Evolutionary conservation across 495 filamentous ascomycete genomes (phyloP), one percentile per base, ranked within the genome.

Genomic region (Echria macrotheca): DNA sequence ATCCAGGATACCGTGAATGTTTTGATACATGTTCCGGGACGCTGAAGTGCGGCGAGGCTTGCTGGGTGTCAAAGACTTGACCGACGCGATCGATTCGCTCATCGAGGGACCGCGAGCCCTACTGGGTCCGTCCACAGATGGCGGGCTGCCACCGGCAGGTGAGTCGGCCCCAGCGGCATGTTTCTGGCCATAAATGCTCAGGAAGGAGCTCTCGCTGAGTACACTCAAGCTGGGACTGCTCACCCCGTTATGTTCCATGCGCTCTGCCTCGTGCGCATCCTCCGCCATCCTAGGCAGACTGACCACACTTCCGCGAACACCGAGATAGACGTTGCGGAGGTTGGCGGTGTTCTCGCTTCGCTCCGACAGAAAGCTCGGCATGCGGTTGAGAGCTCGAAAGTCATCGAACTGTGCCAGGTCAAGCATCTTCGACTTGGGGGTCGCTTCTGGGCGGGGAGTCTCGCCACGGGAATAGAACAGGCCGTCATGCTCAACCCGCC

Each of bases 161-260:
- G 60, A 53, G 3, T 47, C 36, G 42, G 50, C 55, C 12, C 56
- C 59, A 3, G 52, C 53, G 25, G 56, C 47, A 18, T 54, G 52
- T 47, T 65, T 70, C 12, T 69, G 62, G 12, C 80, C 85, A 47
- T 83, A 82, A 5, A 87, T 71, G 58, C 81, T 84, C 9, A 86
- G 55, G 53, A 90, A 87, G 24, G 85, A 88, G 56, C 84, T 87
- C 63, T 91, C 85, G 58, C 86, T 90, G 22, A 91, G 73, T 14
- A 87, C 74, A 53, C 87, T 91, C 15, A 90, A 67, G 39, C 83
- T 76, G 6, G 85, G 85, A 41, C 84, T 87, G 39, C 66, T 60
- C 47, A 74, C 54, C 43, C 63, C 60, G 47, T 69, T 70, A 21
- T 57, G 55, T 12, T 55, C 54, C 3, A 32, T 43, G 44, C 56